Conservation (phyloP, 352 stramenopile species). For the Phytophthora fragariae region DNA sequence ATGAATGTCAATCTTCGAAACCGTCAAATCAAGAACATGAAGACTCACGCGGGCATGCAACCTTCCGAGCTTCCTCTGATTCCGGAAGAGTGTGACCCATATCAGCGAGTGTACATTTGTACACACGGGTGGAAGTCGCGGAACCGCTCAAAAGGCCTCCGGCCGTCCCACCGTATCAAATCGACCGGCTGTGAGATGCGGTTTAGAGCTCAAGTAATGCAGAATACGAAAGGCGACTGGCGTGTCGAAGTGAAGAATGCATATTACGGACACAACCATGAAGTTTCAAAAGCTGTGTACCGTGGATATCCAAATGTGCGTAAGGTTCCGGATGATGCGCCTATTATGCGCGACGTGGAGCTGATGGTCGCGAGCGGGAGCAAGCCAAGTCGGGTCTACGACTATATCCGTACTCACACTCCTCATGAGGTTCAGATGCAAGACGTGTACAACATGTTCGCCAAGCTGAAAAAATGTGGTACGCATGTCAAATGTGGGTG, state of each 20-base stretch:
- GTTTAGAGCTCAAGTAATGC: constrained; percentile 1
- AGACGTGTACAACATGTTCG: constrained; percentile 11
- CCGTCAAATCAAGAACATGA: constrained; percentile 3
- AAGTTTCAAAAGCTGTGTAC: neutral
- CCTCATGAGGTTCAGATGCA: constrained; percentile 1
- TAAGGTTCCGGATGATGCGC: neutral
- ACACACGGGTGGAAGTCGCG: constrained; percentile 13
- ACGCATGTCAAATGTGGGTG: neutral
- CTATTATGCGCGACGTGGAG: constrained; percentile 13
- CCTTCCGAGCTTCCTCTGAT: neutral
- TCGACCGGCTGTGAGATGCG: neutral
- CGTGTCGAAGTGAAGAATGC: constrained; percentile 5
- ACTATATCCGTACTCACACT: constrained; percentile 2
- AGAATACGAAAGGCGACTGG: neutral
- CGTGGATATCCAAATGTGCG: neutral
- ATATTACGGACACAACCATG: constrained; percentile 10
- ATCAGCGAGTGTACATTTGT: constrained; percentile 21
- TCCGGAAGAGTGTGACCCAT: constrained; percentile 8
- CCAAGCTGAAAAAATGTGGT: constrained; percentile 6
- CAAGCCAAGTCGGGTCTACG: constrained; percentile 7
- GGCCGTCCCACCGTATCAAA: neutral
- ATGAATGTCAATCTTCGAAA: constrained; percentile 1
- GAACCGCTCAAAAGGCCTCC: neutral
- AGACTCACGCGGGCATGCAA: neutral
- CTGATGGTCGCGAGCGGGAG: constrained; percentile 12